A percentile compares a stretch with the other conserved stretches of the same genome.
These are phyloP conservation scores for Coix lacrymajobi DNA, from an alignment of 176 grass and related monocot genomes.

Conservation along the genomic window DNA sequence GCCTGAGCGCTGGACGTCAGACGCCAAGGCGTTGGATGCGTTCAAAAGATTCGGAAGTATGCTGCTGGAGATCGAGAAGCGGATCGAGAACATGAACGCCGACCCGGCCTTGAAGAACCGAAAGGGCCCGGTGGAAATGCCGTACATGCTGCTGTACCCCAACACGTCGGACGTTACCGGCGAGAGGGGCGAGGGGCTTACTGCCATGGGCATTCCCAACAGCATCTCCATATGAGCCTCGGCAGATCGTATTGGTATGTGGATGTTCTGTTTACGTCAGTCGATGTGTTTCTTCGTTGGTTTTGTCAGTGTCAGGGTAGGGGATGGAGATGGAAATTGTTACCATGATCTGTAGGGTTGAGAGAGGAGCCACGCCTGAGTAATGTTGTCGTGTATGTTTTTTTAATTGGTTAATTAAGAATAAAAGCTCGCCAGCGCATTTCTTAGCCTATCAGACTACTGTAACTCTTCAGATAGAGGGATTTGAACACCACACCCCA, in stretches of 20 bases:
- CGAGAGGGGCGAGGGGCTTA: conserved; percentile 40
- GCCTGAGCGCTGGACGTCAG: conserved; percentile 60
- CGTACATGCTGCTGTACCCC: conserved; percentile 71
- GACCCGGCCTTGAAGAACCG: conserved; percentile 50
- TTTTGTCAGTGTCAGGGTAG: not conserved
- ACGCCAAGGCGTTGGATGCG: conserved; percentile 45
- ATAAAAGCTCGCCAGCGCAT: not conserved
- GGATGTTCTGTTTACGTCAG: too few relatives aligned
- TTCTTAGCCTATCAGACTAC: not conserved
- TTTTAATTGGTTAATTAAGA: not conserved
- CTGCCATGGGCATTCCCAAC: conserved; percentile 71
- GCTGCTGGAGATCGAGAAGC: conserved; percentile 44
- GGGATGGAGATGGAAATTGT: not conserved
- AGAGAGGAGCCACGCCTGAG: not conserved
- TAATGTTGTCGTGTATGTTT: not conserved
- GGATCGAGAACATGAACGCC: conserved; percentile 43
- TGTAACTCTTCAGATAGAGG: too few relatives aligned
- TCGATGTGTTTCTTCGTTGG: not conserved
- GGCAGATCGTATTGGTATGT: not conserved
- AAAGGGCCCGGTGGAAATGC: conserved; percentile 54
- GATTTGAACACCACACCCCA: too few relatives aligned
- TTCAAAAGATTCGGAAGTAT: conserved; percentile 44
- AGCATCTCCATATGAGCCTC: conserved; percentile 62
- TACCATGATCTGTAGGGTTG: not conserved
- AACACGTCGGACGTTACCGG: conserved; percentile 59